These are phyloP conservation scores for Penicillium sclerotiorum DNA, from an alignment of 2,329 filamentous ascomycete species.

Conservation along the genomic window DNA sequence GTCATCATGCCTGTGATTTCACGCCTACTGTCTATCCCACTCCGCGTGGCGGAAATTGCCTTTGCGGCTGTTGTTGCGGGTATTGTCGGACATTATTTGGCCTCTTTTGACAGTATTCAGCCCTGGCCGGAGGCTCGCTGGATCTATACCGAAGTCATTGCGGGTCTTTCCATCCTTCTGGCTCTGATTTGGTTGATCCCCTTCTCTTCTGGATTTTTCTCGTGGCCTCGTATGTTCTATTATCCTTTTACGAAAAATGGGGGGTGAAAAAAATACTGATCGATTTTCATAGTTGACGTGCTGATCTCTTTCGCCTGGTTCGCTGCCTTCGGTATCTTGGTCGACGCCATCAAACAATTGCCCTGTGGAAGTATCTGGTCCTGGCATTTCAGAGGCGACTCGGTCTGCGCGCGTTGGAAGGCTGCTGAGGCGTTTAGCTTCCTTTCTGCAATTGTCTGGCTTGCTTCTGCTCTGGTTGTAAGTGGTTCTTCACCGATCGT, in stretches of 20 bases:
- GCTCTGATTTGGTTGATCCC: constrained; percentile 73
- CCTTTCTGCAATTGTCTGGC: constrained; percentile 70
- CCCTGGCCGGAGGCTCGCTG: constrained; percentile 64
- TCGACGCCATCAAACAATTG: constrained; percentile 56
- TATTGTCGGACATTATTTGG: constrained; percentile 68
- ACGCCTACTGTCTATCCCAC: constrained; percentile 58
- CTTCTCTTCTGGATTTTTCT: constrained; percentile 66
- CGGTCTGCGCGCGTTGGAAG: constrained; percentile 69
- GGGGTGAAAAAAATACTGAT: constrained; percentile 6
- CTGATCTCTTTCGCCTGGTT: constrained; percentile 72
- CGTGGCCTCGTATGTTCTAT: constrained; percentile 59
- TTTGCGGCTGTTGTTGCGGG: constrained; percentile 72
- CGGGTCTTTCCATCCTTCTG: constrained; percentile 69
- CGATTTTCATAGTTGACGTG: constrained; percentile 58
- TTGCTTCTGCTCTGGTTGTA: constrained; percentile 63
- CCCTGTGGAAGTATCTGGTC: constrained; percentile 61
- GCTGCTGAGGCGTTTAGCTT: constrained; percentile 72
- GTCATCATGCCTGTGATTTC: constrained; percentile 56
- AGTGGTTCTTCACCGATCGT: constrained; percentile 8
- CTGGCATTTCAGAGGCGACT: constrained; percentile 58
- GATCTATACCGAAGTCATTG: constrained; percentile 75
- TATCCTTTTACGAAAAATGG: background rate
- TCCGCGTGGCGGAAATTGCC: constrained; percentile 65
- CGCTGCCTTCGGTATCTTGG: constrained; percentile 66
- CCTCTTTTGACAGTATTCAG: constrained; percentile 49